These are phyloP conservation scores for Sonneratia caseolaris DNA, from an alignment of 345 rosid species.

Conservation along the genomic window DNA sequence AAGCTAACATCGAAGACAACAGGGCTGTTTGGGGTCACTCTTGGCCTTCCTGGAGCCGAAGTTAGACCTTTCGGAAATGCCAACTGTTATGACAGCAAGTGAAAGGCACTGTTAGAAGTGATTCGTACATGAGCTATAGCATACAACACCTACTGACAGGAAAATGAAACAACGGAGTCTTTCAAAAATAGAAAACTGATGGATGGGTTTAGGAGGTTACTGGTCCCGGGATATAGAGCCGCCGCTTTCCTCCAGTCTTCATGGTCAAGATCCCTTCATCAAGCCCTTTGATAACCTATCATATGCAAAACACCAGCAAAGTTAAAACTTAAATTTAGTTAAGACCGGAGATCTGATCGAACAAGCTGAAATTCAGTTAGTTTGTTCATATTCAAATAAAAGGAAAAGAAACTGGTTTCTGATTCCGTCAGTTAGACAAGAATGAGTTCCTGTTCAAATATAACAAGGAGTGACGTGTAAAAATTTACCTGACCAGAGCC, in stretches of 20 bases:
- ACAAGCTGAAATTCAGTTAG: not conserved
- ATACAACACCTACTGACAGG: not conserved
- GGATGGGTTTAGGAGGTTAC: slow-evolving; percentile 25
- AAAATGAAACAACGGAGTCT: not conserved
- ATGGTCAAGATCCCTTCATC: slow-evolving; percentile 84
- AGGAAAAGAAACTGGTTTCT: not conserved
- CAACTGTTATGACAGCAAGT: slow-evolving; percentile 29
- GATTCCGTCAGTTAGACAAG: not conserved
- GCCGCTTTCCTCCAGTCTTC: slow-evolving; percentile 90
- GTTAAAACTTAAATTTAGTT: not conserved
- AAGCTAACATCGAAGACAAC: slow-evolving; percentile 84
- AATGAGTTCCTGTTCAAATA: not conserved
- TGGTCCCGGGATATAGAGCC: slow-evolving; percentile 78
- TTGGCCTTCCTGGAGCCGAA: slow-evolving; percentile 95
- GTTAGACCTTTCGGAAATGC: slow-evolving; percentile 84
- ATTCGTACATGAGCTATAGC: not conserved
- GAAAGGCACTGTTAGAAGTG: not conserved
- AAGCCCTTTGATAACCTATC: slow-evolving; percentile 91
- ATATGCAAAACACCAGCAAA: not conserved
- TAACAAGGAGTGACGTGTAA: not conserved
- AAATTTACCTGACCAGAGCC: slow-evolving; percentile 78
- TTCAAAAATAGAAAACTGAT: not conserved
- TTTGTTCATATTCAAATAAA: not conserved
- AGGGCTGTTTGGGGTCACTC: slow-evolving; percentile 87
- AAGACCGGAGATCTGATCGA: not conserved